Evolutionary conservation across 228 moss, liverwort and hornwort species (phyloP).

Genomic region (Sphagnum magellanicum): DNA sequence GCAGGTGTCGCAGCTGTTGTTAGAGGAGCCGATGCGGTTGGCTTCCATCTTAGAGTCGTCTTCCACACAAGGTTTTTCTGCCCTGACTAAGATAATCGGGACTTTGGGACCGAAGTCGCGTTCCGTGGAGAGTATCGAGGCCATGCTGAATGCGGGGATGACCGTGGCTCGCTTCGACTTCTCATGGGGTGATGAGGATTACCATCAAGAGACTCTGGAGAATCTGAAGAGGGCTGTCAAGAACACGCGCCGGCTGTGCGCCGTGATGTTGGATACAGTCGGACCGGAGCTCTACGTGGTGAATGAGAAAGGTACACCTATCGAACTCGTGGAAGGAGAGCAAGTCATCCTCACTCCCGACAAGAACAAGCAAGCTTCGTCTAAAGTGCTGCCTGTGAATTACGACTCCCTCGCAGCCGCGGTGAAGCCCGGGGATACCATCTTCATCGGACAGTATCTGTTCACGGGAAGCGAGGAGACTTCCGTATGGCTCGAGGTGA

Average conservation of each 20-base stretch:
- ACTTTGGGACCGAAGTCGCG: constrained; percentile 86
- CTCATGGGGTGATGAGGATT: constrained; percentile 86
- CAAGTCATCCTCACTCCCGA: constrained; percentile 52
- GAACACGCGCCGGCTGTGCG: constrained; percentile 75
- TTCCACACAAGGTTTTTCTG: constrained; percentile 52
- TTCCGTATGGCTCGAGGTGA: constrained; percentile 83
- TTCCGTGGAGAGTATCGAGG: constrained; percentile 83
- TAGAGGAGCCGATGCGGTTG: constrained; percentile 97
- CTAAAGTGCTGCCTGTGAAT: constrained; percentile 64
- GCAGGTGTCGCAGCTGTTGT: constrained; percentile 80
- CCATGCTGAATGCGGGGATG: constrained; percentile 89
- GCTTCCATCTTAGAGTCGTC: constrained; percentile 94
- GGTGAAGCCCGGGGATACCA: constrained; percentile 60
- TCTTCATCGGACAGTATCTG: constrained; percentile 77
- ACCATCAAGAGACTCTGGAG: constrained; percentile 87
- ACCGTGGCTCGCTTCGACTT: constrained; percentile 90
- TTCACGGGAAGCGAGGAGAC: constrained; percentile 87
- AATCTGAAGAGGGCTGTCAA: constrained; percentile 90
- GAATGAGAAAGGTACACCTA: constrained; percentile 56
- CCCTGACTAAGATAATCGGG: constrained; percentile 89
- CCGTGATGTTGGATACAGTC: constrained; percentile 84
- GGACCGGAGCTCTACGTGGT: constrained; percentile 70
- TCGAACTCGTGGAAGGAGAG: constrained; percentile 58
- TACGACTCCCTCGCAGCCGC: constrained; percentile 54
- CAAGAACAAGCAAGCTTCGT: constrained; percentile 33